Evolutionary conservation across 2,329 filamentous ascomycete genomes (phyloP).

Genomic region (Ophiostoma tasmaniense): DNA sequence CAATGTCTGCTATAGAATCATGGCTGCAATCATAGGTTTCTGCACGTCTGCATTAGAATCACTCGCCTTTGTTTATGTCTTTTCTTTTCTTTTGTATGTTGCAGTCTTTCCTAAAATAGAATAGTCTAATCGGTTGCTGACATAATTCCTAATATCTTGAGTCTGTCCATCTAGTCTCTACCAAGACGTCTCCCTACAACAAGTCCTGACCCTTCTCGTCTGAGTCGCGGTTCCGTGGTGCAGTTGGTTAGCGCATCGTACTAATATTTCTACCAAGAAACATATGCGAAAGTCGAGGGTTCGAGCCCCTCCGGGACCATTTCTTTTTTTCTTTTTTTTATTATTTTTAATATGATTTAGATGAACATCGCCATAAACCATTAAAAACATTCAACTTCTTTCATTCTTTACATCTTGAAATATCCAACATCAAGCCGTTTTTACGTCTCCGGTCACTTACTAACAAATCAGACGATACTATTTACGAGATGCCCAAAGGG

Average conservation of each 20-base stretch:
- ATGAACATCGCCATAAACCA: too few relatives aligned
- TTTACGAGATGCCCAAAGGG: neutral
- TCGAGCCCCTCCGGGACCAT: conserved; percentile 15
- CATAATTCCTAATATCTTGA: too few relatives aligned
- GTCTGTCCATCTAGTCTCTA: neutral
- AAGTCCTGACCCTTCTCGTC: conserved; percentile 7
- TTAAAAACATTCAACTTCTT: too few relatives aligned
- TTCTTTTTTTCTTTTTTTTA: neutral
- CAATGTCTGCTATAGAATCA: too few relatives aligned
- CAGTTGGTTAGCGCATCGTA: conserved; percentile 17
- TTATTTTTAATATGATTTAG: too few relatives aligned
- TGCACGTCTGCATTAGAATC: too few relatives aligned
- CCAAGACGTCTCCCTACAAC: neutral
- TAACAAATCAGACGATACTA: neutral
- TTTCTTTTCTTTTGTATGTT: too few relatives aligned
- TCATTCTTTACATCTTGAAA: too few relatives aligned
- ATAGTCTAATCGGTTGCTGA: neutral
- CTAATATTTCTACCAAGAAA: conserved; percentile 15
- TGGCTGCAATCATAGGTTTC: too few relatives aligned
- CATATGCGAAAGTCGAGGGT: conserved; percentile 16
- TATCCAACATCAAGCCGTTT: too few relatives aligned
- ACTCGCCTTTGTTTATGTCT: neutral
- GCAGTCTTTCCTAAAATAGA: too few relatives aligned
- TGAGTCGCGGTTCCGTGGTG: conserved; percentile 15
- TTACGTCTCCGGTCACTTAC: neutral